These are phyloP conservation scores for Paraconiothyrium sp. DNA, from an alignment of 2,329 filamentous ascomycete species.

Conservation along the genomic window DNA sequence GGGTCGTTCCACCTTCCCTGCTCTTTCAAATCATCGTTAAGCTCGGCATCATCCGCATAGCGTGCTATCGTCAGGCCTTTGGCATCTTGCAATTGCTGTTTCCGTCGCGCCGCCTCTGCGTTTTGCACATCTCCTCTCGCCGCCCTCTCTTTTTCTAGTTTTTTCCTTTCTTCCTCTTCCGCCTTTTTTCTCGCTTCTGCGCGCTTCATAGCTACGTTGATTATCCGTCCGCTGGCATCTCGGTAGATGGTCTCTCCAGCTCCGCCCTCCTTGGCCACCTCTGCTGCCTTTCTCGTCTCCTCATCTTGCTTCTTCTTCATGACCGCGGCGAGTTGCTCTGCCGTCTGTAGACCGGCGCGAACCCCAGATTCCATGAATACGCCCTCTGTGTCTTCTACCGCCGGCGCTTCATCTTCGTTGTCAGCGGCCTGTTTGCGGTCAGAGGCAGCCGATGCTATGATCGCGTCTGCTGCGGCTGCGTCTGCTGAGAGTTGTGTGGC, in stretches of 20 bases:
- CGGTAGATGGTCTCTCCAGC: constrained; percentile 84
- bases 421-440: constrained; percentile 64
- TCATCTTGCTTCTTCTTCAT: constrained; percentile 71
- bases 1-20: constrained; percentile 92
- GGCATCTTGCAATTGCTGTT: constrained; percentile 78
- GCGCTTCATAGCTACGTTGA: constrained; percentile 90
- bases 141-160: constrained; percentile 72
- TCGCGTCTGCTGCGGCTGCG: constrained; percentile 76
- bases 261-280: constrained; percentile 51
- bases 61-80: constrained; percentile 83
- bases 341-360: constrained; percentile 85
- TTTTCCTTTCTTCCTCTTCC: constrained; percentile 73
- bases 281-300: constrained; percentile 62
- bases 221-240: constrained; percentile 91
- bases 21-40: constrained; percentile 85
- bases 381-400: constrained; percentile 48
- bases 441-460: constrained; percentile 75
- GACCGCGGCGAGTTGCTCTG: constrained; percentile 71
- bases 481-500: constrained; percentile 74
- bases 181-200: constrained; percentile 85
- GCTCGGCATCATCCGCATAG: constrained; percentile 80
- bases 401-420: constrained; percentile 55
- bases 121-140: constrained; percentile 88
- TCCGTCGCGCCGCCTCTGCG: constrained; percentile 70
- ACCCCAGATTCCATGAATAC: constrained; percentile 85